Evolutionary conservation across 495 filamentous ascomycete species (phyloP), one percentile per base, ranked within the genome.

Genomic region (Xylaria longipes): DNA sequence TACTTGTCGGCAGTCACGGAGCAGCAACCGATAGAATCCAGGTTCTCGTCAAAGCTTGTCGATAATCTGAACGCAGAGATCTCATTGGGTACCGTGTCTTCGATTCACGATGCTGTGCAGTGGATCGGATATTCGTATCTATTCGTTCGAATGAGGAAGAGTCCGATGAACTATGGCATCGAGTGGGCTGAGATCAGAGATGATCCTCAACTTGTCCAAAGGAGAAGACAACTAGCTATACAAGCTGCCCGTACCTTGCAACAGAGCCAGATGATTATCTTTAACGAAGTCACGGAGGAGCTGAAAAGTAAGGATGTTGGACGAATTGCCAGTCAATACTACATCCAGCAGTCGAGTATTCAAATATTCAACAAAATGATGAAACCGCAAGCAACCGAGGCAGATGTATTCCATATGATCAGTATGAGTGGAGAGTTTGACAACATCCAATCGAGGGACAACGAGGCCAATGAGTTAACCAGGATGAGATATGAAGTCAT

Each of bases 101-200:
- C 95, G 8, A 90, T 99, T n/a, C 80, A 90, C 14, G 96, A 99
- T 80, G 96, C 92, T 6, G 94, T 97, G 0, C 92, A 95, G 76
- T 99, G 96, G 96, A 89, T 99, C 14, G 94, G 96, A 15, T 98
- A 99, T 79, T 97, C 95, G 2, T 99, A 98, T 78, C 87, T 99
- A 3, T 98, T 95, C 74, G 95, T 98, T 50, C 91, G 96, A 41
- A 98, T 98, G 96, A 90, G 92, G 78, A 90, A 91, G 54, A 97
- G 94, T 74, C 97, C 95, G 1, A 88, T 95, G 69, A 88, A 91
- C 9, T 99, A 99, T 78, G 97, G 95, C n/a, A 97, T 99, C 67
- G 93, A 97, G 60, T 98, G 91, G 90, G 84, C 91, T n/a, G 96
- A 98, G 81, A 91, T 92, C 46, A 85, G 88, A 27, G 91, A 97